These are phyloP conservation scores for Paramecium pentaurelia DNA, from an alignment of 73 alveolate genomes.

Conservation along the genomic window DNA sequence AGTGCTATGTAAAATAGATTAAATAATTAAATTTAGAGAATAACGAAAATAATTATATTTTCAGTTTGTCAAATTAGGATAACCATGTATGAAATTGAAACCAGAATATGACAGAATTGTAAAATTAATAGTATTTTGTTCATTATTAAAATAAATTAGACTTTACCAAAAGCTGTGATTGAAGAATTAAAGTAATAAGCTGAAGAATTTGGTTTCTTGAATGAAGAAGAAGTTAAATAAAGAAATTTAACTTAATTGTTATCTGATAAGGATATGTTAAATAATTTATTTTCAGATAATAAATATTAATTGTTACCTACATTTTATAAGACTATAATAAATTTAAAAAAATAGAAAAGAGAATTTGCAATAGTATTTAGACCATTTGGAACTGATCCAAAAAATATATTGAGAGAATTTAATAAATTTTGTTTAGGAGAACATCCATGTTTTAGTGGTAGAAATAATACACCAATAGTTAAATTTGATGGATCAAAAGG, in stretches of 20 bases:
- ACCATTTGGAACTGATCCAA: slow-evolving; percentile 86
- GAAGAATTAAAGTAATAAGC: slow-evolving; percentile 6
- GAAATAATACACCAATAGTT: slow-evolving; percentile 83
- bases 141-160: not conserved
- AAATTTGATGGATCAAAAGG: slow-evolving; percentile 94
- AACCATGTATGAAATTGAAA: slow-evolving; percentile 55
- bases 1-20: not conserved
- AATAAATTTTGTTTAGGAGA: slow-evolving; percentile 95
- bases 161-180: slow-evolving; percentile 34
- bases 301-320: slow-evolving; percentile 84
- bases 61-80: slow-evolving; percentile 50
- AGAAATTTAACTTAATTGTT: slow-evolving; percentile 24
- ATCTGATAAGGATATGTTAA: slow-evolving; percentile 70
- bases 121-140: not conserved
- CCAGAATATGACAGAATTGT: slow-evolving; percentile 62
- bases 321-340: slow-evolving; percentile 85
- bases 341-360: slow-evolving; percentile 85
- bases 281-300: slow-evolving; percentile 79
- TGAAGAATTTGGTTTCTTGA: slow-evolving; percentile 22
- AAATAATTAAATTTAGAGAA: not conserved
- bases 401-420: slow-evolving; percentile 84
- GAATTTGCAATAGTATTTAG: slow-evolving; percentile 94
- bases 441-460: slow-evolving; percentile 95
- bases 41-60: slow-evolving; percentile 32
- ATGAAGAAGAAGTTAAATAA: not conserved